Conservation (phyloP, 2,329 filamentous ascomycete genomes). For the Pyricularia grisea region DNA sequence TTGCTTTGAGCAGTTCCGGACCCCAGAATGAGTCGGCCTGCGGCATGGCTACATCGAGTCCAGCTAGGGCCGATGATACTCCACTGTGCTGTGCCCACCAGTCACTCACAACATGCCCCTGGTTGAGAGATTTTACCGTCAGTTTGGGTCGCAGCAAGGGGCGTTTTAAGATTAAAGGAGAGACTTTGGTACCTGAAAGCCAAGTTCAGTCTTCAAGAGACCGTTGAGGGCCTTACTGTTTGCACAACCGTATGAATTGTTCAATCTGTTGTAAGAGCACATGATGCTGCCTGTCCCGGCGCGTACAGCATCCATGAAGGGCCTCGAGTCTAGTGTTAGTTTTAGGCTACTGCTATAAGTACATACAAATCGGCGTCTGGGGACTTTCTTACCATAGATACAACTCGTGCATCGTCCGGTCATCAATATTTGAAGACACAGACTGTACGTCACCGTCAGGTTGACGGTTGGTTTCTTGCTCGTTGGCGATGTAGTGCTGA, state of each 20-base stretch:
- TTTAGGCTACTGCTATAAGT: background rate
- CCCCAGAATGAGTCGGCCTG: constrained; percentile 29
- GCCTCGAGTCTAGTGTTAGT: constrained; percentile 25
- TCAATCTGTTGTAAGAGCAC: constrained; percentile 59
- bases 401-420: constrained; percentile 33
- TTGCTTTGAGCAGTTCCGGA: constrained; percentile 45
- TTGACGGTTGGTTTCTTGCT: constrained; percentile 39
- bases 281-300: constrained; percentile 47
- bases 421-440: constrained; percentile 31
- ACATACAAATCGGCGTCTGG: background rate
- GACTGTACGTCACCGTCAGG: constrained; percentile 38
- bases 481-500: constrained; percentile 57
- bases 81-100: constrained; percentile 52
- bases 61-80: constrained; percentile 50
- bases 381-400: constrained; percentile 34
- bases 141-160: background rate
- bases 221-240: constrained; percentile 58
- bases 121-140: background rate
- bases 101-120: constrained; percentile 4
- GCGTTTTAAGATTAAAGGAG: background rate
- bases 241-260: constrained; percentile 59
- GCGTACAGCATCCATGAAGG: constrained; percentile 43
- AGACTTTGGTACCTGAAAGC: constrained; percentile 28
- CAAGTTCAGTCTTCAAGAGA: constrained; percentile 50
- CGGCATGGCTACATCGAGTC: constrained; percentile 67